These are phyloP conservation scores for Fusarium illudens DNA, from an alignment of 2,329 filamentous ascomycete species.

Conservation along the genomic window DNA sequence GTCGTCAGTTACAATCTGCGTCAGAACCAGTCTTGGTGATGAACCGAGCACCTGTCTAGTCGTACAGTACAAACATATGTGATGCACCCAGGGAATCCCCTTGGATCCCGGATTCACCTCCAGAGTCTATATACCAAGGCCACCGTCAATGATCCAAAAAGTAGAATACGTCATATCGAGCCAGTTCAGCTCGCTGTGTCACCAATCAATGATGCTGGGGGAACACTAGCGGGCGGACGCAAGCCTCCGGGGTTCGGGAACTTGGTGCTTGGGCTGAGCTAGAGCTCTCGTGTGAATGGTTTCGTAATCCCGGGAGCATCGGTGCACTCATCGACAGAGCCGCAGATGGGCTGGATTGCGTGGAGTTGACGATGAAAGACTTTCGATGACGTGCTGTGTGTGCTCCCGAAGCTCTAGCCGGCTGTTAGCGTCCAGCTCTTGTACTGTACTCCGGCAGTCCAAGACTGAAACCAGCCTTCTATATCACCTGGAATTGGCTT, in stretches of 20 bases:
- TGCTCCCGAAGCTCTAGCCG: background rate
- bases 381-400: slow-evolving; percentile 3
- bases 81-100: background rate
- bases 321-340: background rate
- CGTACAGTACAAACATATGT: background rate
- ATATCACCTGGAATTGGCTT: background rate
- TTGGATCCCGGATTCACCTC: background rate
- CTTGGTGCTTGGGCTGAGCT: slow-evolving; percentile 5
- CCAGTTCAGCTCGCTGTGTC: slow-evolving; percentile 12
- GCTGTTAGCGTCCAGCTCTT: background rate
- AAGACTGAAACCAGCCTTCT: background rate
- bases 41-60: background rate
- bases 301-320: background rate
- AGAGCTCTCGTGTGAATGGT: slow-evolving; percentile 5
- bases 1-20: background rate
- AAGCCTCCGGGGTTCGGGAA: slow-evolving; percentile 30
- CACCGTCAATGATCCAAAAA: slow-evolving; percentile 30
- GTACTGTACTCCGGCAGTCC: background rate
- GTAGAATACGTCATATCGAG: slow-evolving; percentile 40
- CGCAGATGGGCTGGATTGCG: slow-evolving; percentile 6
- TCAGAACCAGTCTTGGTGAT: background rate
- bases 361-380: background rate
- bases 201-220: slow-evolving; percentile 30
- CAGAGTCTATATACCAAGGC: slow-evolving; percentile 26
- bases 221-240: slow-evolving; percentile 24